Base-by-base conservation (phyloP, 2,329 filamentous ascomycete species). In the Pseudonectria buxi region DNA sequence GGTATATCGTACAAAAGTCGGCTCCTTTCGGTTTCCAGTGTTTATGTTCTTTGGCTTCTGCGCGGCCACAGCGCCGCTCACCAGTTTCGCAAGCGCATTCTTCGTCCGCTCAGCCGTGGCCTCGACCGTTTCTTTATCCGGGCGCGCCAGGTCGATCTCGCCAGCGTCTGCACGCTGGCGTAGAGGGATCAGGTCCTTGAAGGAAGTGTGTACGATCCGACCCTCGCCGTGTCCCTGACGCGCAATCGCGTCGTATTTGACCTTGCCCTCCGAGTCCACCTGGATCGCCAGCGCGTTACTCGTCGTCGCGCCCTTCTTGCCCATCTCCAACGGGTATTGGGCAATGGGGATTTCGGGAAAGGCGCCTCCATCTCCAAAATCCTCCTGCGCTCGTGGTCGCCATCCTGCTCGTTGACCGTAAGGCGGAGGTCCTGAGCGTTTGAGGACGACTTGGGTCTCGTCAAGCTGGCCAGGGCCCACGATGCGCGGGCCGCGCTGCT, bases 11-110 rank as follows among this genome's bases (percentile, higher is more conserved):
- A 98, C 92, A 59, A 88, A 98, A 0, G 90, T 96, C 6, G 92
- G 81, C 40, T 95, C 90, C 37, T 83, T 82, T 46, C 85, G 74
- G 32, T 76, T 74, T n/a, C 81, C 82, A 7, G 83, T 78, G 53
- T 88, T 89, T 51, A 96, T 81, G 49, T 88, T 95, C 69, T 98
- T 98, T 3, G 92, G 92, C 58, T 94, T 94, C 66, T 96, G 92
- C 7, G 92, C 83, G 4, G 88, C 82, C 14, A 94, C 81, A 1
- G 92, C 89, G 29, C 89, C 87, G 47, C 77, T 81, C 9, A 95
- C 86, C 41, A 98, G 69, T 29, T 76, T 76, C 34, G 85, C 84
- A 45, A 98, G 68, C 6, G 92, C 92, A 49, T 83, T 81, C 61
- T 88, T 87, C 14, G 92, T 98, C 61, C 82, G 81, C 59, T 95